Conservation (phyloP, 2,329 filamentous ascomycete genomes). For the Colletotrichum viniferum region DNA sequence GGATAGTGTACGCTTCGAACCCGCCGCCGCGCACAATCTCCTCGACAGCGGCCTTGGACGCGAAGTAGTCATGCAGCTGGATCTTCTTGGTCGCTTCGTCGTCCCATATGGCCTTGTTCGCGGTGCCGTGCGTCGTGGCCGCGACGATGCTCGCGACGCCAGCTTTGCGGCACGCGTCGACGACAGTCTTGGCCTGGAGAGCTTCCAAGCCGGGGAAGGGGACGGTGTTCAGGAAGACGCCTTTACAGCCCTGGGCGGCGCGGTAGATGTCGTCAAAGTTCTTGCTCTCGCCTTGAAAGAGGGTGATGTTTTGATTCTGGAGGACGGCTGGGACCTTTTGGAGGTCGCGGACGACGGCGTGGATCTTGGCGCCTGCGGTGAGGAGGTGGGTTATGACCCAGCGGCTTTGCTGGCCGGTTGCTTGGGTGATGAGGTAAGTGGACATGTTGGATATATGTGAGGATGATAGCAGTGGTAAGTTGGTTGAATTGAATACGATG, state of each 20-base stretch:
- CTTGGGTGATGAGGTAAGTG: constrained; percentile 39
- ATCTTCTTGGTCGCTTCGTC: constrained; percentile 8
- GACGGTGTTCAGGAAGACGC: constrained; percentile 32
- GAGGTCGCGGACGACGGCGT: constrained; percentile 39
- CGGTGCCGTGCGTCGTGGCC: constrained; percentile 26
- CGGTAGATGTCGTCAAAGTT: constrained; percentile 32
- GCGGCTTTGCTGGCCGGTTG: constrained; percentile 36
- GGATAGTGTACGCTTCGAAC: constrained; percentile 36
- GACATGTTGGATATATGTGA: constrained; percentile 26
- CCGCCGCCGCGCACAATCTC: constrained; percentile 30
- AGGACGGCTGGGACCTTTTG: constrained; percentile 31
- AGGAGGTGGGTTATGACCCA: constrained; percentile 36
- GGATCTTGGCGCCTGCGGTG: constrained; percentile 34
- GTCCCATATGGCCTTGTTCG: constrained; percentile 27
- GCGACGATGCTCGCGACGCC: constrained; percentile 32
- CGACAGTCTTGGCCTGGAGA: constrained; percentile 33
- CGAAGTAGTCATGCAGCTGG: constrained; percentile 33
- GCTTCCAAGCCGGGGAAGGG: constrained; percentile 31
- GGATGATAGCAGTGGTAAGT: background rate
- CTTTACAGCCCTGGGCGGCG: constrained; percentile 37
- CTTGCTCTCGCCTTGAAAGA: constrained; percentile 40
- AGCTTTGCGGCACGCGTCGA: constrained; percentile 34
- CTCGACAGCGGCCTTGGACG: constrained; percentile 42
- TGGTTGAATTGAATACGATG: rapidly evolving
- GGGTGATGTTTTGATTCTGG: constrained; percentile 28